A percentile compares a stretch with the other conserved stretches of the same genome.
phyloP scores from a whole-genome alignment of 345 rosid genomes.

The Eucalyptus coolabah region DNA sequence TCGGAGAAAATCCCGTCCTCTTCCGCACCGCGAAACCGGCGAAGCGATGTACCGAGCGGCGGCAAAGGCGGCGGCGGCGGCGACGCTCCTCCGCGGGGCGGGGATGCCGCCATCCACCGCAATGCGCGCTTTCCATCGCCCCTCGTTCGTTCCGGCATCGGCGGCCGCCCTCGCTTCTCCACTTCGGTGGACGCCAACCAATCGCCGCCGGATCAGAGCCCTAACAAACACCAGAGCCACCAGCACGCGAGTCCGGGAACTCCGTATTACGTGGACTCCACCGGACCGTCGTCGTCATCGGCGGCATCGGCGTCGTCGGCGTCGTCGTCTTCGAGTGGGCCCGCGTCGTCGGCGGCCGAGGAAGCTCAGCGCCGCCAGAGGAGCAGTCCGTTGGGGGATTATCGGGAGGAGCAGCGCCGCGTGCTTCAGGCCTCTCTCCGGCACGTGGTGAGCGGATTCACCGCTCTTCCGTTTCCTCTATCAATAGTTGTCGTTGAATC shows the following conservation, averaged over 20 bases:
- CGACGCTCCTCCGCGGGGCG: conserved; percentile 15
- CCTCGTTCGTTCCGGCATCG: not conserved
- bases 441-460: conserved; percentile 48
- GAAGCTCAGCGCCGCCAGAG: conserved; percentile 21
- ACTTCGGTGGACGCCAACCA: conserved; percentile 6
- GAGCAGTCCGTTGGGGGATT: conserved; percentile 35
- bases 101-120: not conserved
- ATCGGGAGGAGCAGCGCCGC: conserved; percentile 68
- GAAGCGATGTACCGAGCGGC: conserved; percentile 51
- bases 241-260: not conserved
- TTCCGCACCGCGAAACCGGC: not conserved
- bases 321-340: conserved; percentile 5
- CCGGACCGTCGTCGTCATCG: not conserved
- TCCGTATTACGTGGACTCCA: conserved; percentile 21
- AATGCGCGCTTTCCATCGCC: not conserved
- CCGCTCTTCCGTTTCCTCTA: not conserved
- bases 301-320: conserved; percentile 11
- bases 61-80: not conserved
- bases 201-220: conserved; percentile 13
- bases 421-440: conserved; percentile 70
- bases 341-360: conserved; percentile 14
- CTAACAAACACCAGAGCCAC: not conserved
- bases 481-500: not conserved
- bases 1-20: not conserved
- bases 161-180: conserved; percentile 18